Percentiles rank a stretch among this genome's conserved stretches.
Conservation (phyloP, 2,329 filamentous ascomycete species). For the Nothophaeocryptopus gaeumannii region DNA sequence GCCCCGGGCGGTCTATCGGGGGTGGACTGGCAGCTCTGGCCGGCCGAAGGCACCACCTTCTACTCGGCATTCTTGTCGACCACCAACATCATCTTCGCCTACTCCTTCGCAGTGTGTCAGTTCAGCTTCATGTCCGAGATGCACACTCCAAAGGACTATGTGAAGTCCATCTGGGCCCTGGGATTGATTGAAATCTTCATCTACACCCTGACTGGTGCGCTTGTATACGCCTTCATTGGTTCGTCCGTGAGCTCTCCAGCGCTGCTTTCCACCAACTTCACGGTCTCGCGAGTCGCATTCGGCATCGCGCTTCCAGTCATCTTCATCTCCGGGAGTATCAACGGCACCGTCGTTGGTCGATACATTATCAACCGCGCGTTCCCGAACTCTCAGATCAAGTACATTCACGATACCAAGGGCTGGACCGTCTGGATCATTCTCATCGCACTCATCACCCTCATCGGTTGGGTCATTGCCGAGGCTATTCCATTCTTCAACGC, state of each 20-base stretch:
- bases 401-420: slow-evolving; percentile 42
- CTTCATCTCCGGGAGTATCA: slow-evolving; percentile 70
- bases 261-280: slow-evolving; percentile 57
- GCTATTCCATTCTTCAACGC: slow-evolving; percentile 70
- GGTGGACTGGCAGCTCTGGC: slow-evolving; percentile 37
- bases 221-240: slow-evolving; percentile 68
- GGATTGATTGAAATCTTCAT: slow-evolving; percentile 61
- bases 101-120: slow-evolving; percentile 56
- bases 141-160: slow-evolving; percentile 60
- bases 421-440: slow-evolving; percentile 61
- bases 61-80: slow-evolving; percentile 61
- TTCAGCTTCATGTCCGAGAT: slow-evolving; percentile 68
- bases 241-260: slow-evolving; percentile 62
- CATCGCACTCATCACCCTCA: slow-evolving; percentile 55
- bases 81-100: slow-evolving; percentile 70
- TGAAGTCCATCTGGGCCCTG: slow-evolving; percentile 59
- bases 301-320: slow-evolving; percentile 71
- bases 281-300: slow-evolving; percentile 64
- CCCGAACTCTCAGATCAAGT: slow-evolving; percentile 52
- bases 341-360: slow-evolving; percentile 50
- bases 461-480: slow-evolving; percentile 68
- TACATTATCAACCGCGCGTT: slow-evolving; percentile 67
- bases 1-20: slow-evolving; percentile 30
- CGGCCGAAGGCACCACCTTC: slow-evolving; percentile 40
- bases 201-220: slow-evolving; percentile 63